Conservation (phyloP, 805 yeast genomes). For the Hanseniaspora occidentalis region DNA sequence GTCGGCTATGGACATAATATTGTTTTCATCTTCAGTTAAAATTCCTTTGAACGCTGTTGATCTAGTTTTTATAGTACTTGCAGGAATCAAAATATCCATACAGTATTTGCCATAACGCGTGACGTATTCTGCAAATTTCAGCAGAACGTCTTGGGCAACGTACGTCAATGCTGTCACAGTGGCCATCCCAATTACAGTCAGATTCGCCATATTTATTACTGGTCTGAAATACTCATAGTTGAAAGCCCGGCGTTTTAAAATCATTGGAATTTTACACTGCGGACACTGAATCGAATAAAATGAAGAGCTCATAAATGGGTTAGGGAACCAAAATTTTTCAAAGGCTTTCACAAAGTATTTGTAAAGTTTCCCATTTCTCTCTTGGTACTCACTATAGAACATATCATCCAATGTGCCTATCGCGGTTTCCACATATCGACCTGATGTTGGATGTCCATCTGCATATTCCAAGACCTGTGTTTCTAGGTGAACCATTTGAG, state of each 20-base stretch:
- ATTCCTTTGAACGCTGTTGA: neutral
- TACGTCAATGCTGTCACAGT: neutral
- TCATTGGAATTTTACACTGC: constrained; percentile 19
- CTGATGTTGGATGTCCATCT: too few relatives aligned
- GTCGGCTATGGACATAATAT: neutral
- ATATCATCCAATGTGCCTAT: too few relatives aligned
- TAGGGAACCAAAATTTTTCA: neutral
- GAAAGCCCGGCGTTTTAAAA: constrained; percentile 8
- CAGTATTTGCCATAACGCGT: constrained; percentile 5
- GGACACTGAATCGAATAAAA: constrained; percentile 18
- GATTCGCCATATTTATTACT: constrained; percentile 5
- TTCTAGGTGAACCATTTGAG: neutral
- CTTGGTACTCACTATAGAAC: neutral
- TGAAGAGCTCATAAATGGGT: neutral
- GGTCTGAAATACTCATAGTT: constrained; percentile 9
- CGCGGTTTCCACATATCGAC: too few relatives aligned
- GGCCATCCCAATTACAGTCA: constrained; percentile 2
- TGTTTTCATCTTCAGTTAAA: neutral
- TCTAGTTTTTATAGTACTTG: constrained; percentile 2
- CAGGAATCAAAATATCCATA: constrained; percentile 6
- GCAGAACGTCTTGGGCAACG: neutral
- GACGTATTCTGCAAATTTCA: constrained; percentile 3
- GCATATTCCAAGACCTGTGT: neutral
- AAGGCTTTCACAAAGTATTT: neutral
- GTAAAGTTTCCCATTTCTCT: neutral